These are phyloP conservation scores for Colletotrichum zoysiae DNA, from an alignment of 2,329 filamentous ascomycete genomes.

Conservation along the genomic window DNA sequence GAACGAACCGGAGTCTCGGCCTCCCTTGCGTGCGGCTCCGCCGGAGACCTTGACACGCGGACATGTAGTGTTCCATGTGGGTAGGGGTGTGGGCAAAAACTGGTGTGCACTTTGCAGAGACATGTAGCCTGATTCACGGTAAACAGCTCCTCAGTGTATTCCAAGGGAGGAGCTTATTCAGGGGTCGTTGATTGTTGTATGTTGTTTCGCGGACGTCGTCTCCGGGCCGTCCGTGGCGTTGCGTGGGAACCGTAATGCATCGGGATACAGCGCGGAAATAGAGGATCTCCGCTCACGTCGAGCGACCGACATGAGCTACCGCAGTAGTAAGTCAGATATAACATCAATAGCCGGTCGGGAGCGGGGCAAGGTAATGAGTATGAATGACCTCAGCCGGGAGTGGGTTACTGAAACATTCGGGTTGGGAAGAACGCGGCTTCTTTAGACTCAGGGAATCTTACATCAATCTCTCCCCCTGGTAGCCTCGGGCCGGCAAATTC, in stretches of 20 bases:
- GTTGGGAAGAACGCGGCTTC: not conserved
- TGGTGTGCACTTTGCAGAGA: not conserved
- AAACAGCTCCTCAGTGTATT: not conserved
- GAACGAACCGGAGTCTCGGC: not conserved
- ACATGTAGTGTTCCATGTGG: not conserved
- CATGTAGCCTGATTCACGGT: not conserved
- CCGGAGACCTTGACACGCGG: too few species aligned
- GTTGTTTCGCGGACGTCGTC: too few species aligned
- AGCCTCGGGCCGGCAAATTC: too few species aligned
- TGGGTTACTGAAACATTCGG: not conserved
- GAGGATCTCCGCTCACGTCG: not conserved
- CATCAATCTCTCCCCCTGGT: not conserved
- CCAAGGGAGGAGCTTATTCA: conserved; percentile 9
- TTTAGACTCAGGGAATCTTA: too few species aligned
- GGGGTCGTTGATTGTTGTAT: not conserved
- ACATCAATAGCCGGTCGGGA: not conserved
- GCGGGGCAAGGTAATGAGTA: not conserved
- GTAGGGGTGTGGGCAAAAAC: not conserved
- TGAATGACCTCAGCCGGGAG: not conserved
- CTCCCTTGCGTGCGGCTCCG: conserved; percentile 9
- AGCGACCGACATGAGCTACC: not conserved
- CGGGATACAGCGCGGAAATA: not conserved
- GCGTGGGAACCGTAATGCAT: not conserved
- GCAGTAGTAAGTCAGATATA: not conserved
- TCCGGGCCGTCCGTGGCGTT: not conserved